phyloP scores from a whole-genome alignment of 2,329 filamentous ascomycete genomes.

The Polychaeton citri region DNA sequence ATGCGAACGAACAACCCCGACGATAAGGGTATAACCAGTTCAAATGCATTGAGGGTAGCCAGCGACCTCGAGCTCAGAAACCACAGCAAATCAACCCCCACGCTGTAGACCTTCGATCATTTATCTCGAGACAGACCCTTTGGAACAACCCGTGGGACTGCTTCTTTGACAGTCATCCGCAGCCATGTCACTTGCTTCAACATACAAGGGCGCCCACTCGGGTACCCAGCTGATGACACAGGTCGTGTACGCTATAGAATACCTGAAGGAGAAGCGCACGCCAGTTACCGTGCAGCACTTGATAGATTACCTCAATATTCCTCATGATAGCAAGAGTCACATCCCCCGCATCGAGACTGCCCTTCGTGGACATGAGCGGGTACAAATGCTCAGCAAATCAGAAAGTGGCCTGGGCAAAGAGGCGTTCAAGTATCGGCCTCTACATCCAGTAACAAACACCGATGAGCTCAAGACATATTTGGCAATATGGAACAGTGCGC shows the following conservation, averaged over 20 bases:
- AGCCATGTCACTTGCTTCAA: background rate
- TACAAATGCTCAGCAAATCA: slow-evolving; percentile 38
- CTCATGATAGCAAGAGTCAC: slow-evolving; percentile 23
- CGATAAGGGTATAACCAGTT: too few species aligned
- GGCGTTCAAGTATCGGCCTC: slow-evolving; percentile 70
- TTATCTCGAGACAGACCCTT: too few species aligned
- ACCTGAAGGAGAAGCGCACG: slow-evolving; percentile 54
- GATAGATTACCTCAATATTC: slow-evolving; percentile 65
- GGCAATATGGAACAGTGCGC: slow-evolving; percentile 66
- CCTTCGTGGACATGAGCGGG: slow-evolving; percentile 53
- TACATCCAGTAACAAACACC: slow-evolving; percentile 67
- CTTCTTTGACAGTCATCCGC: too few species aligned
- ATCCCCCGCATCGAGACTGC: slow-evolving; percentile 54
- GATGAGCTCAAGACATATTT: slow-evolving; percentile 69
- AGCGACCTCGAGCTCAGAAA: too few species aligned
- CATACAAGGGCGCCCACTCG: background rate
- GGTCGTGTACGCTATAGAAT: slow-evolving; percentile 74
- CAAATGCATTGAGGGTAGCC: too few species aligned
- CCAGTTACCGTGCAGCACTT: slow-evolving; percentile 63
- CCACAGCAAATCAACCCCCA: too few species aligned
- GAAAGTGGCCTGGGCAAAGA: slow-evolving; percentile 36
- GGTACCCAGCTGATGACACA: slow-evolving; percentile 76
- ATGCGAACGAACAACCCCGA: too few species aligned
- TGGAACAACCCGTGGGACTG: too few species aligned
- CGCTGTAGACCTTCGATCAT: too few species aligned